A percentile compares a stretch with the other conserved stretches of the same genome.
These are phyloP conservation scores for Fusarium sacchari DNA, from an alignment of 2,329 filamentous ascomycete species.

Conservation along the genomic window DNA sequence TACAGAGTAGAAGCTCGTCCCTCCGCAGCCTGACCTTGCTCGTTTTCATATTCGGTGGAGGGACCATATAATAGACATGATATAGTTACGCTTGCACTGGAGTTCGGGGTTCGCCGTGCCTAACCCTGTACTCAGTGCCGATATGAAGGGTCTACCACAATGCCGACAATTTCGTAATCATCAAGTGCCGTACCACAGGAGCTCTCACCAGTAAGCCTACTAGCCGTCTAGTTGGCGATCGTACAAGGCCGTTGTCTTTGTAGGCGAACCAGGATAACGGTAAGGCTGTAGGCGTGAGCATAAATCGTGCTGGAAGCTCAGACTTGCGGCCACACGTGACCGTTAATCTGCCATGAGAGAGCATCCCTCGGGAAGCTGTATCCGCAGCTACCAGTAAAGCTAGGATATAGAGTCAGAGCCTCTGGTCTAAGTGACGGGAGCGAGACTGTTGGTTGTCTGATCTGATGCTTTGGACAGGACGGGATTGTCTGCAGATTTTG, in stretches of 20 bases:
- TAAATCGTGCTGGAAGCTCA: not conserved
- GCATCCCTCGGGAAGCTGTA: not conserved
- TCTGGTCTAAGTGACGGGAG: not conserved
- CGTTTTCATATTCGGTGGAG: not conserved
- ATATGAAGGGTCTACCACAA: slow-evolving; percentile 15
- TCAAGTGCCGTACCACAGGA: slow-evolving; percentile 28
- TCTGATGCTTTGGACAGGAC: slow-evolving; percentile 1
- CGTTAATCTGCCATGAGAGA: not conserved
- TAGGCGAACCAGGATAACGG: not conserved
- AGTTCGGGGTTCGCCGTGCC: slow-evolving; percentile 25
- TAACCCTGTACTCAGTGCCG: slow-evolving; percentile 9
- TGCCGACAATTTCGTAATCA: slow-evolving; percentile 10
- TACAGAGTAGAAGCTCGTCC: not conserved
- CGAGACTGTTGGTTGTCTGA: slow-evolving; percentile 1
- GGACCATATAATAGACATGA: slow-evolving; percentile 2
- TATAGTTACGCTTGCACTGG: slow-evolving; percentile 10
- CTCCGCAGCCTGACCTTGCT: slow-evolving; percentile 13
- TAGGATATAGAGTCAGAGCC: not conserved
- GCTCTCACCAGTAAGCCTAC: not conserved
- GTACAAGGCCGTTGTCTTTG: slow-evolving; percentile 7
- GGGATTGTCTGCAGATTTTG: slow-evolving; percentile 22
- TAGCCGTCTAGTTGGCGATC: slow-evolving; percentile 8
- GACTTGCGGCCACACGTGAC: not conserved
- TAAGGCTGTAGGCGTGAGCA: slow-evolving; percentile 25
- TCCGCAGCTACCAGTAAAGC: not conserved